Percentiles rank a stretch among this genome's conserved stretches.
phyloP scores from a whole-genome alignment of 1,284 basidiomycete genomes.

The Ustilago sp. region DNA sequence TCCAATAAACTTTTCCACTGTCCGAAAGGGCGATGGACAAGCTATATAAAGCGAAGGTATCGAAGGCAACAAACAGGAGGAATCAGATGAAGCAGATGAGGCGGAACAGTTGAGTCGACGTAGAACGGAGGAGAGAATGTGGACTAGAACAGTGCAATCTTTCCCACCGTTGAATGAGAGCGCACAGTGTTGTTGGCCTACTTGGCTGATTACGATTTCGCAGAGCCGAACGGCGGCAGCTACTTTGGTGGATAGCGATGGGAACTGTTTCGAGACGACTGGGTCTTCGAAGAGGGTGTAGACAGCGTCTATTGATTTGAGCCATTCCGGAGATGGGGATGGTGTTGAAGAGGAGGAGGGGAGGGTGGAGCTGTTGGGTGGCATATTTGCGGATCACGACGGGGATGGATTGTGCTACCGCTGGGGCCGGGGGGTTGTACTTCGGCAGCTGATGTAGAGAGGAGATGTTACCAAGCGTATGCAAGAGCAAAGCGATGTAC shows the following conservation, averaged over 20 bases:
- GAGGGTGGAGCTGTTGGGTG: slow-evolving; percentile 14
- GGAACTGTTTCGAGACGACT: slow-evolving; percentile 26
- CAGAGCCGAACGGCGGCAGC: slow-evolving; percentile 51
- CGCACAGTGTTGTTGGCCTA: slow-evolving; percentile 56
- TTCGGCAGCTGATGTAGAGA: not conserved
- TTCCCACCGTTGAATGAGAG: slow-evolving; percentile 98
- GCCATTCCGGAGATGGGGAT: slow-evolving; percentile 39
- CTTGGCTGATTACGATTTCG: slow-evolving; percentile 58
- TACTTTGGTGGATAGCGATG: slow-evolving; percentile 47
- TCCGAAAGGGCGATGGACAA: slow-evolving; percentile 85
- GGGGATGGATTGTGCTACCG: too few species aligned
- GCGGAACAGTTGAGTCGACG: slow-evolving; percentile 71
- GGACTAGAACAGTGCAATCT: slow-evolving; percentile 92
- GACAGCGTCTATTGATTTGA: slow-evolving; percentile 63
- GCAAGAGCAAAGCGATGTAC: not conserved
- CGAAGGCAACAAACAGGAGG: slow-evolving; percentile 66
- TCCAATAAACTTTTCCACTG: slow-evolving; percentile 86
- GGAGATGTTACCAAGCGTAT: not conserved
- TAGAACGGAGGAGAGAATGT: slow-evolving; percentile 81
- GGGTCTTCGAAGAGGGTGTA: slow-evolving; percentile 61
- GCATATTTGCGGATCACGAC: not conserved
- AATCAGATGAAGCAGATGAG: slow-evolving; percentile 21
- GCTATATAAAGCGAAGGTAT: slow-evolving; percentile 89
- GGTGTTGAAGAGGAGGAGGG: slow-evolving; percentile 11
- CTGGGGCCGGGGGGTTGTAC: too few species aligned